phyloP scores from a whole-genome alignment of 2,329 filamentous ascomycete genomes.

The Alternaria gaisen region DNA sequence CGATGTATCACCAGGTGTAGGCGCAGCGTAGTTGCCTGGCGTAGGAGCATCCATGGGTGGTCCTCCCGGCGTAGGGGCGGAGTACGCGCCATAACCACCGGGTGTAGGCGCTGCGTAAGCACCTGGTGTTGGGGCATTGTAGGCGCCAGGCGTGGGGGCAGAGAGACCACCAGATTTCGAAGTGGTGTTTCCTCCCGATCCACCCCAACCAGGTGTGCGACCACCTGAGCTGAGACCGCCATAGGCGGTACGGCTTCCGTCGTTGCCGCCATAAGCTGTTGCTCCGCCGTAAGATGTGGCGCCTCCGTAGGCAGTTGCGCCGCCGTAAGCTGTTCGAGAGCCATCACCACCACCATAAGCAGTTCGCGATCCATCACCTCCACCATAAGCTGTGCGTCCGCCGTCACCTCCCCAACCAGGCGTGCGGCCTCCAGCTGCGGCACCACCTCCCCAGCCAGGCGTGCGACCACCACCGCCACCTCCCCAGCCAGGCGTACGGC shows the following conservation, averaged over 20 bases:
- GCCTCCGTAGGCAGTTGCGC: conserved; percentile 74
- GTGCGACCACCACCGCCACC: conserved; percentile 56
- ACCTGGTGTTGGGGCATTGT: conserved; percentile 49
- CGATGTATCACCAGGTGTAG: conserved; percentile 47
- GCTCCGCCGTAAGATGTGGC: conserved; percentile 75
- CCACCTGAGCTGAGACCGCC: conserved; percentile 64
- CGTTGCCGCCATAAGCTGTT: conserved; percentile 47
- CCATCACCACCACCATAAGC: conserved; percentile 52
- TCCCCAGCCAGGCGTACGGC: conserved; percentile 57
- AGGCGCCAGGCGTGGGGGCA: conserved; percentile 45
- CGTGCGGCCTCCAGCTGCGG: conserved; percentile 51
- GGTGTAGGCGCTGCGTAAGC: conserved; percentile 50
- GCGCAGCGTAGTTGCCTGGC: conserved; percentile 51
- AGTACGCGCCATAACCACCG: conserved; percentile 46
- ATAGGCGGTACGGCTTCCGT: conserved; percentile 54
- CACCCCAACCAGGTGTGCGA: conserved; percentile 63
- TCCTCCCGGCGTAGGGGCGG: conserved; percentile 49
- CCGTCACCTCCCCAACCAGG: conserved; percentile 50
- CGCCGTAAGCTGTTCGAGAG: conserved; percentile 56
- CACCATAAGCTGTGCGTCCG: conserved; percentile 60
- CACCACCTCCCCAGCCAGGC: conserved; percentile 57
- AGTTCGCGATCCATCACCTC: conserved; percentile 49
- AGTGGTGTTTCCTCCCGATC: conserved; percentile 54
- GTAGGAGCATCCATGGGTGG: conserved; percentile 51
- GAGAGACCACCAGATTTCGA: conserved; percentile 43